Conservation (phyloP, 164 flowering plant species). For the Umbellularia californica region DNA sequence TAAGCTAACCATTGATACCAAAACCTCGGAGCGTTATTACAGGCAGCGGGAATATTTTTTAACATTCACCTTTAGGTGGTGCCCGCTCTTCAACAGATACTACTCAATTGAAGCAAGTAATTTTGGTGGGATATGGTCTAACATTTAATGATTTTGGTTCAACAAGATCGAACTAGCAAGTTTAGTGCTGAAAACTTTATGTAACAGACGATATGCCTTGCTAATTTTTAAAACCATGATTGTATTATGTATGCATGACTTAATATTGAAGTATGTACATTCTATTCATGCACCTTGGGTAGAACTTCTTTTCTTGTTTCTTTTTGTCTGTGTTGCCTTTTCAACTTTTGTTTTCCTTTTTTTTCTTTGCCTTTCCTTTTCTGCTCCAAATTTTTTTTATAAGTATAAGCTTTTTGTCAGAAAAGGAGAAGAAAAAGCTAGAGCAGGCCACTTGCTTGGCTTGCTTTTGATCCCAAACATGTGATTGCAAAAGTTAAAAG, state of each 20-base stretch:
- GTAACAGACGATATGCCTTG: too few species aligned
- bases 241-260: not conserved
- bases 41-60: too few species aligned
- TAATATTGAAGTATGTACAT: not conserved
- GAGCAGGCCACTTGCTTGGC: not conserved
- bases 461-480: constrained; percentile 7
- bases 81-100: too few species aligned
- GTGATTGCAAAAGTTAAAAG: constrained; percentile 4
- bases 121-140: too few species aligned
- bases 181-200: too few species aligned
- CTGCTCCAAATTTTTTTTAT: not conserved
- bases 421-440: constrained; percentile 8
- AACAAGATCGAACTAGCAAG: too few species aligned
- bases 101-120: too few species aligned
- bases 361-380: constrained; percentile 5
- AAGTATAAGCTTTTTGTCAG: not conserved
- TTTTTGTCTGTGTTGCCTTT: not conserved
- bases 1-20: too few species aligned
- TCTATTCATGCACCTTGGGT: not conserved
- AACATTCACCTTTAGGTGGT: too few species aligned
- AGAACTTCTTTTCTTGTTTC: not conserved
- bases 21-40: too few species aligned
- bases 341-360: not conserved
- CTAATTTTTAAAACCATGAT: too few species aligned
- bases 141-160: too few species aligned